Evolutionary conservation across 805 yeast genomes (phyloP).

Genomic region (Yarrowia keelungensis): DNA sequence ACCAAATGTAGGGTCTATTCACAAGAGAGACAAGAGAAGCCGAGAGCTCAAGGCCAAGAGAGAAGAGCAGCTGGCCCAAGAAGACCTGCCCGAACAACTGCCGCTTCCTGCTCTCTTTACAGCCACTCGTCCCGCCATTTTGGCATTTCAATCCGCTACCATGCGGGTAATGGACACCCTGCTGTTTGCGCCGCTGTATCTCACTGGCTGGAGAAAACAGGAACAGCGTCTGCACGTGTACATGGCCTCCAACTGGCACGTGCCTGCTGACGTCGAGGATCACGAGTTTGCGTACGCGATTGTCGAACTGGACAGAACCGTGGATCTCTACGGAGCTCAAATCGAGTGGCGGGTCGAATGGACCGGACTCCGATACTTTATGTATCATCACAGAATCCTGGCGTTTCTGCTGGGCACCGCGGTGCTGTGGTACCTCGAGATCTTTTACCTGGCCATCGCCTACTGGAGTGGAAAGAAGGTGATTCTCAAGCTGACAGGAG

Average conservation of each 20-base stretch:
- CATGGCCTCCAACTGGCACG: constrained; percentile 43
- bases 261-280: constrained; percentile 27
- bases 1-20: constrained; percentile 13
- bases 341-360: constrained; percentile 47
- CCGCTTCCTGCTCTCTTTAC: constrained; percentile 35
- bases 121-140: constrained; percentile 46
- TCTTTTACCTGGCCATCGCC: constrained; percentile 10
- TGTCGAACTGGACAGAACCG: constrained; percentile 45
- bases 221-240: constrained; percentile 43
- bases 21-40: background rate
- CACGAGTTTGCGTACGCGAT: constrained; percentile 40
- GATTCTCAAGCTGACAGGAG: constrained; percentile 2
- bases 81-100: background rate
- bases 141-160: constrained; percentile 47
- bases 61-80: background rate
- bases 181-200: constrained; percentile 47
- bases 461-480: constrained; percentile 21
- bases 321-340: constrained; percentile 44
- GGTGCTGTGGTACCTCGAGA: constrained; percentile 47
- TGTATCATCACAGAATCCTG: constrained; percentile 45
- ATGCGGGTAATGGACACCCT: constrained; percentile 47
- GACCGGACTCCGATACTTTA: constrained; percentile 48
- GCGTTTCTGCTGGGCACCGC: constrained; percentile 45
- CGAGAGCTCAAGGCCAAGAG: background rate
- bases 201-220: constrained; percentile 46